Evolutionary conservation across 139 green algal species (phyloP).

Genomic region (Volvox africanus): DNA sequence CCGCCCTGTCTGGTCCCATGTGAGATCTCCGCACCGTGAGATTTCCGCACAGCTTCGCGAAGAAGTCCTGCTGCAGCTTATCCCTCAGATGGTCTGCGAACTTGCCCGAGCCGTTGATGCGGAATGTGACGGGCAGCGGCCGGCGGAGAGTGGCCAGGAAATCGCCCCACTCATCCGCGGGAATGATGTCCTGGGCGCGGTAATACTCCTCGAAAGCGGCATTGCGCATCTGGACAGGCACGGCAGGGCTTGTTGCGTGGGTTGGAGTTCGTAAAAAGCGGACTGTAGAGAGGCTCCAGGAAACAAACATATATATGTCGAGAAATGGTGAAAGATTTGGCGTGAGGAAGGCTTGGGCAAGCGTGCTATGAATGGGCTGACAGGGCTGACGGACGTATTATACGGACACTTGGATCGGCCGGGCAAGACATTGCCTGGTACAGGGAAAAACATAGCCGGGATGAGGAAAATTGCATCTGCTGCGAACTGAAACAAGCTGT

Average conservation of each 20-base stretch:
- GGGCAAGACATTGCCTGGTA: no score
- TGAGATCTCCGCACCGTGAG: constrained; percentile 56
- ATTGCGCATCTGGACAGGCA: constrained; percentile 56
- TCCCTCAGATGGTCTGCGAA: constrained; percentile 84
- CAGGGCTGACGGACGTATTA: no score
- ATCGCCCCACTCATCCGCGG: constrained; percentile 87
- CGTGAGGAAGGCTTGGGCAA: no score
- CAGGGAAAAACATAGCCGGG: no score
- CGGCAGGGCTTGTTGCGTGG: not conserved
- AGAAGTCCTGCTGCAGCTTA: constrained; percentile 84
- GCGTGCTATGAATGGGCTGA: no score
- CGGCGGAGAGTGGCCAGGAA: constrained; percentile 86
- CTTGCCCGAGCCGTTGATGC: constrained; percentile 95
- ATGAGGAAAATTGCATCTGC: no score
- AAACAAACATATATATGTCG: no score
- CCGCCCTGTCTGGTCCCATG: no score
- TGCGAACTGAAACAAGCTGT: no score
- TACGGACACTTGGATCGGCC: no score
- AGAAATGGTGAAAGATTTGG: no score
- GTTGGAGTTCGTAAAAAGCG: not conserved
- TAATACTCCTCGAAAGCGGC: constrained; percentile 82
- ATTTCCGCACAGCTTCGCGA: constrained; percentile 65
- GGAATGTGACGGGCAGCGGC: constrained; percentile 94
- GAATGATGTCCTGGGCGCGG: constrained; percentile 78
- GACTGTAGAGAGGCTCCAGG: no score